phyloP scores from a whole-genome alignment of 805 yeast species.

The Kodamaea hsintzibuensis region DNA sequence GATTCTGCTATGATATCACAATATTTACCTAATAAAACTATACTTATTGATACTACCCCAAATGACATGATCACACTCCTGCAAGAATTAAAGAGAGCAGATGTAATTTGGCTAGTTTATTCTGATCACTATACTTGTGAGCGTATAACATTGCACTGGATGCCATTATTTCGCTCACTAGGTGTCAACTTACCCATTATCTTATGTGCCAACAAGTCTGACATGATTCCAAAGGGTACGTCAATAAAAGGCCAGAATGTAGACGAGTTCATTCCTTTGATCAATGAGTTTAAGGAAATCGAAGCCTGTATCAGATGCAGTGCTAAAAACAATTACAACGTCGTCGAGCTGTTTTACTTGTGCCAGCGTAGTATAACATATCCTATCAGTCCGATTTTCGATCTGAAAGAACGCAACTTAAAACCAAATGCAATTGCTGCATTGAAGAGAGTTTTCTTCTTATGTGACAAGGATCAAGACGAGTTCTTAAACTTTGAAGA shows the following conservation, averaged over 20 bases:
- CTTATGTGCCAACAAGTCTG: constrained; percentile 81
- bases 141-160: constrained; percentile 89
- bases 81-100: constrained; percentile 76
- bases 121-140: constrained; percentile 95
- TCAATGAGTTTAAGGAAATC: constrained; percentile 90
- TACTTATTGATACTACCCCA: constrained; percentile 78
- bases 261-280: constrained; percentile 82
- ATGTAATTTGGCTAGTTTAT: constrained; percentile 92
- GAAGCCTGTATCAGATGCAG: constrained; percentile 90
- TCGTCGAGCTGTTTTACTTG: constrained; percentile 87
- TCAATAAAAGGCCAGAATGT: constrained; percentile 47
- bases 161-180: constrained; percentile 86
- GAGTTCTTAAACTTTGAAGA: constrained; percentile 75
- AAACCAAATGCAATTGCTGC: constrained; percentile 80
- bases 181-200: constrained; percentile 96
- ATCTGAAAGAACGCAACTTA: constrained; percentile 81
- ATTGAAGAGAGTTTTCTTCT: constrained; percentile 73
- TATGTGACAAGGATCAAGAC: constrained; percentile 90
- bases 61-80: constrained; percentile 63
- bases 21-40: constrained; percentile 51
- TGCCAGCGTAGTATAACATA: constrained; percentile 92
- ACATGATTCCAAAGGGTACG: constrained; percentile 43
- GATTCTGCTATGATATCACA: constrained; percentile 20
- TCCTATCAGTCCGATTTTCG: constrained; percentile 91
- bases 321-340: constrained; percentile 80